Evolutionary conservation across 2,329 filamentous ascomycete genomes (phyloP), one percentile per base, ranked within the genome.

Genomic region (Penicillium olsonii): DNA sequence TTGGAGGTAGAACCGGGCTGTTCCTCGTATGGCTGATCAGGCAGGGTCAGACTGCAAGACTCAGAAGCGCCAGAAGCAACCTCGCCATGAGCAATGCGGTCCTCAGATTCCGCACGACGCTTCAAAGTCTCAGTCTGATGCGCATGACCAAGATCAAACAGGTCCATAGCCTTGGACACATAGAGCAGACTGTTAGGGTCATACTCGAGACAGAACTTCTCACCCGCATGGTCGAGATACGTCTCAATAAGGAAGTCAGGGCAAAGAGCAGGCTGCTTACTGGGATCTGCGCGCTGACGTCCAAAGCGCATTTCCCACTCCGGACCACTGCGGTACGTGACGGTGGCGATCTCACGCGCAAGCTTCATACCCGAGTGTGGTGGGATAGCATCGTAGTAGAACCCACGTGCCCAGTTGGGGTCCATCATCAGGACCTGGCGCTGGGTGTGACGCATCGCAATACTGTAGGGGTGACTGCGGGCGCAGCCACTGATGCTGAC

Each of bases 341-440:
- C 92, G 1, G 94, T 99, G 14, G 94, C 94, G 62, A 99, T 99
- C 73, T 99, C 90, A 51, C 94, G 86, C 0, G 94, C 92, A 6
- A 99, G 85, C 74, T 99, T 99, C 92, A 99, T 97, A 42, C 94
- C 94, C 0, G 88, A 86, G 66, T 99, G 94, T 0, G 94, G 94
- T 2, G 94, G 94, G 6, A 99, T 84, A 35, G 79, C 76, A 64
- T 86, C 87, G 68, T 96, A 95, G 77, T 97, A 97, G 75, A 92
- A 95, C 2, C 94, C 94, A 29, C 94, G 84, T 60, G 90, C 89
- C 94, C 94, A 99, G 65, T 95, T 91, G 2, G 92, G 91, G 64
- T 99, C 94, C 87, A 96, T 96, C 92, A 99, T 97, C 40, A 99
- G 81, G 1, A 96, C 94, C 75, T 97, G 94, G 22, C 94, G 85